Evolutionary conservation across 208 protist species (phyloP).

Genomic region (Strigomonas culicis): DNA sequence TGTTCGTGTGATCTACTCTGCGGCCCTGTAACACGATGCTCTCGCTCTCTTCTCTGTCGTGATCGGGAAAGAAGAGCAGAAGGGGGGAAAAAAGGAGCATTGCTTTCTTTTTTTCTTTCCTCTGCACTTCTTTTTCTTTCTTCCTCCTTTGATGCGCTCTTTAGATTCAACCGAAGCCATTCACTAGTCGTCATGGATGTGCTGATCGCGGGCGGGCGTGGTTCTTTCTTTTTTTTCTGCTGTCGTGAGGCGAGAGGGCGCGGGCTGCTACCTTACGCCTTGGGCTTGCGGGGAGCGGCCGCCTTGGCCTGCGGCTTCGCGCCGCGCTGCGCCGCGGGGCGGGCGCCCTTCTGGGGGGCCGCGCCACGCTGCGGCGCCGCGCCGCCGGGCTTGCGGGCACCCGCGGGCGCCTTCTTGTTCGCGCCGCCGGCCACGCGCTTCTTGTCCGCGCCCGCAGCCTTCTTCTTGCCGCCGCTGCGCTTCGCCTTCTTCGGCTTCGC

Average conservation of each 20-base stretch:
- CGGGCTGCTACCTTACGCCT: conserved; percentile 19
- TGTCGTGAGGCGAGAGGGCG: background rate
- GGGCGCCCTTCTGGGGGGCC: conserved; percentile 21
- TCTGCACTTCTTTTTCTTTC: background rate
- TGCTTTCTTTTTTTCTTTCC: background rate
- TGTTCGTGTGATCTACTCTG: background rate
- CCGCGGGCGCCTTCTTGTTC: background rate
- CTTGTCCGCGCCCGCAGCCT: conserved; percentile 27
- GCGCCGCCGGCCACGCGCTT: conserved; percentile 1
- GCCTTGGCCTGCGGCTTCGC: conserved; percentile 22
- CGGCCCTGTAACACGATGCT: background rate
- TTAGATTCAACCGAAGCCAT: background rate
- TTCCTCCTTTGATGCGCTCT: background rate
- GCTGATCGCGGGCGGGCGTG: background rate
- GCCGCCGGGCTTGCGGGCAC: conserved; percentile 4
- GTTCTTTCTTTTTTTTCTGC: background rate
- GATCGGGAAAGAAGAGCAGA: too few relatives aligned
- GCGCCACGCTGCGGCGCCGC: conserved; percentile 20
- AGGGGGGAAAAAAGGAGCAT: too few relatives aligned
- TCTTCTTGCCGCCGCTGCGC: conserved; percentile 25
- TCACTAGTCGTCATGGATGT: background rate
- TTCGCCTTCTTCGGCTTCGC: conserved; percentile 68
- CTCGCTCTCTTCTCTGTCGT: too few relatives aligned
- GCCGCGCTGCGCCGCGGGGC: conserved; percentile 9
- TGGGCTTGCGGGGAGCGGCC: conserved; percentile 24